Evolutionary conservation across 2,329 filamentous ascomycete genomes (phyloP), one percentile per base, ranked within the genome.

Genomic region (Akanthomyces lecanii): DNA sequence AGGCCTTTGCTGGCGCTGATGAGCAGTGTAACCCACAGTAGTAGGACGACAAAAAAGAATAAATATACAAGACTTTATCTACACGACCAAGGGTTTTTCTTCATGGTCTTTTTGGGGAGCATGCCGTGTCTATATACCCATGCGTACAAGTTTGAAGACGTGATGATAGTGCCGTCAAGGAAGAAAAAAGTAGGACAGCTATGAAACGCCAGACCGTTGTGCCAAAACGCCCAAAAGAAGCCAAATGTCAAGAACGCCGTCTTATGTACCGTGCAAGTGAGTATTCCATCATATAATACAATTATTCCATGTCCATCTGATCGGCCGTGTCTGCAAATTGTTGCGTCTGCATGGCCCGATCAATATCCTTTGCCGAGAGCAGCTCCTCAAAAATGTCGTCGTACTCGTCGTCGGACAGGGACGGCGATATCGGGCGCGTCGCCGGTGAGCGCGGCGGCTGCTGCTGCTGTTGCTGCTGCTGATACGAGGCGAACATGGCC

Each of bases 21-120:
- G 86, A 88, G 68, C 79, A 83, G 30, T 89, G 86, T 69, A 83
- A 85, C 65, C 82, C 82, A 63, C 86, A 88, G 77, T 89, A 78
- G 77, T 73, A 40, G 30, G 18, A 45, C 4, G 11, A 18, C n/a
- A n/a, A 44, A 16, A 2, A 28, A 16, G 6, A 40, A 44, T 11
- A 44, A 48, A 33, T 7, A 25, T 25, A 6, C 36, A 48, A 47
- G n/a, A 11, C 6, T 50, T 40, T 38, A 50, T 59, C 14, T n/a
- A 50, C 21, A n/a, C 8, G 56, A 28, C 57, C 30, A 21, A 28
- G 30, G 10, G 28, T 42, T 23, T 51, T 61, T 38, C 36, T 61
- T 45, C 52, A 23, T 58, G 3, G 25, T 30, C 47, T 53, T 42
- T 30, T 16, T 50, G 36, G 1, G 25, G 25, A 40, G 59, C 25